Base-by-base conservation (phyloP, 2,329 filamentous ascomycete species). In the Raffaelea albimanens region DNA sequence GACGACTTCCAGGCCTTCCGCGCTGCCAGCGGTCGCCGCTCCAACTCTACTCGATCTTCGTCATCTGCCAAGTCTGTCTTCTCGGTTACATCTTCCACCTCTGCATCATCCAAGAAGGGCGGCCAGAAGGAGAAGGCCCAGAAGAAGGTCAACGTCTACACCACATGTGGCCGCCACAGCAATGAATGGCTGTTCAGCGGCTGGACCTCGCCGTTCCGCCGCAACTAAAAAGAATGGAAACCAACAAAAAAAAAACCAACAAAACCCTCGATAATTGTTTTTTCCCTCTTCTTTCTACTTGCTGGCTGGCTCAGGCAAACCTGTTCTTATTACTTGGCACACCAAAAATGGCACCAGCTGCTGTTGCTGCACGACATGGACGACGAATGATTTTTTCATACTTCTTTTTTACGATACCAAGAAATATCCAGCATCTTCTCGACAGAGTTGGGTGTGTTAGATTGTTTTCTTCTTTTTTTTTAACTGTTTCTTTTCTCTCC, bases 111-210 rank as follows among this genome's bases (percentile, higher is more conserved):
- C 21, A 36, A 19, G 13, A 21, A 18, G n/a, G 51, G n/a, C n/a
- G n/a, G n/a, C n/a, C n/a, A n/a, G n/a, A n/a, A n/a, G n/a, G n/a
- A n/a, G n/a, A n/a, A n/a, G n/a, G n/a, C n/a, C n/a, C n/a, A 46
- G 50, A 50, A 48, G 31, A 49, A 55, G 34, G 52, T 53, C 52
- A 57, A 57, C 42, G 56, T 56, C 49, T 51, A 57, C 51, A 55
- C 55, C 4, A 54, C 54, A 18, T 57, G 56, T 14, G 56, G 56
- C 42, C 53, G 56, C 16, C 56, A 57, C 50, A 52, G 51, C 39
- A 53, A 54, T 34, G 51, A 56, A 44, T 57, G 56, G 56, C 55
- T 57, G 2, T 57, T 57, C 22, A 55, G 52, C 46, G 56, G 56
- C 45, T 57, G 56, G 56, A 23, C 52, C 22, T 23, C 43, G 13